Evolutionary conservation across 2,329 filamentous ascomycete genomes (phyloP), one percentile per base, ranked within the genome.

Genomic region (Hyphodiscus sp.): DNA sequence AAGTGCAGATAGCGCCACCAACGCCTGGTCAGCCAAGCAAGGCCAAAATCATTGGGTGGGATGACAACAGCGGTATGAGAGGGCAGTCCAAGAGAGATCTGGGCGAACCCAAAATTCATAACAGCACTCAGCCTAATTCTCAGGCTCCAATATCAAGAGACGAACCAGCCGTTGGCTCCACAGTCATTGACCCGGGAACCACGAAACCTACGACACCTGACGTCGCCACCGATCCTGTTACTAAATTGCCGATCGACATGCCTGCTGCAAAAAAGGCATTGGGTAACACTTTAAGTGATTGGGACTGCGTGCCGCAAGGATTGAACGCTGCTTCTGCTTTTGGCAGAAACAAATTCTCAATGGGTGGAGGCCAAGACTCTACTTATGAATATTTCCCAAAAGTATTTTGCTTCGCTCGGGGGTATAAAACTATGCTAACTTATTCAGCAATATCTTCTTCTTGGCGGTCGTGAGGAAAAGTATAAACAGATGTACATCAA

Each of bases 401-500:
- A 68, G 80, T 81, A 74, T 52, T 62, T 52, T 9, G 33, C 42
- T 10, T n/a, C 1, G 41, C 20, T 3, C 26, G 7, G 19, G 23
- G 8, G 23, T n/a, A 11, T 30, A 51, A 20, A 6, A 33, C n/a
- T 10, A 45, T 29, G 15, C 65, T 69, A 52, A 70, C 49, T 10
- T 41, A 18, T 30, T 30, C 41, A 83, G 65, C 74, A 91, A 73
- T 87, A 86, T 65, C 72, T 94, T 13, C 78, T 95, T 5, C 79
- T 95, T 1, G 88, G 89, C 53, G 91, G 90, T 0, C 75, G 83
- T 1, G 81, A 85, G 58, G 72, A 77, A 29, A 87, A 90, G 66
- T 95, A 95, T 68, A 75, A 78, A 56, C 78, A 77, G 19, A 79
- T 95, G 70, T 90, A 95, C 66, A 76, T 85, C 54, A 80, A 80